Evolutionary conservation across 139 green algal species (phyloP), one percentile per base, ranked within the genome.

Genomic region (Diplosphaera chodatii): DNA sequence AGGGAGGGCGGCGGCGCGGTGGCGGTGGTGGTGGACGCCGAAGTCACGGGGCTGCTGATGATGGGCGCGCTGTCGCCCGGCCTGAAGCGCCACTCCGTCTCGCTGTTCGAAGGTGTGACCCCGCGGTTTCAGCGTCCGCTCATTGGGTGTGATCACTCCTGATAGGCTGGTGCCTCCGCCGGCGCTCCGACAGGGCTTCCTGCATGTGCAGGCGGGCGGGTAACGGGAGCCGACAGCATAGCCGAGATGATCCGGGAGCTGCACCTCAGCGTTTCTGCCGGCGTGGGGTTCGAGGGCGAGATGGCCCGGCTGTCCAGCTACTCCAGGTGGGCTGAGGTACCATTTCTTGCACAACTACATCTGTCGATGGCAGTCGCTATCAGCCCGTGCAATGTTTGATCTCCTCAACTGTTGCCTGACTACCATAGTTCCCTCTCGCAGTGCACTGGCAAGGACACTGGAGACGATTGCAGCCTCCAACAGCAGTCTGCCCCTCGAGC

Each of bases 11-110:
- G 37, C 3, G 71, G 80, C 33, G 84, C 81, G 4, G 74, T 96
- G 3, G 93, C 90, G 10, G 77, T 98, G 32, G 83, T 98, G 28
- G 85, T 98, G 68, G 93, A 98, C 77, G 83, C 90, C 1, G 91
- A 96, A 74, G 88, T 90, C 31, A 80, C 75, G 21, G 89, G 92
- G 74, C 69, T 84, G 59, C 63, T 85, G 80, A 95, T 85, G 5
- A 93, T 73, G 1, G 82, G 79, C 0, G 91, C 90, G 41, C 83
- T 83, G 4, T 84, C 65, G 3, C 86, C 88, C 4, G 33, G 16
- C 18, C 75, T 80, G 63, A 80, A 80, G 75, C 69, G 75, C 25
- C 75, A 80, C 55, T 76, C 75, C 10, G 75, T 80, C 18, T 76
- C 75, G 18, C 75, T 80, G 22, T 80, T 80, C 66, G 75, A 80